Evolutionary conservation across 1,284 basidiomycete genomes (phyloP).

Genomic region (Sanghuangporus sanghuang): DNA sequence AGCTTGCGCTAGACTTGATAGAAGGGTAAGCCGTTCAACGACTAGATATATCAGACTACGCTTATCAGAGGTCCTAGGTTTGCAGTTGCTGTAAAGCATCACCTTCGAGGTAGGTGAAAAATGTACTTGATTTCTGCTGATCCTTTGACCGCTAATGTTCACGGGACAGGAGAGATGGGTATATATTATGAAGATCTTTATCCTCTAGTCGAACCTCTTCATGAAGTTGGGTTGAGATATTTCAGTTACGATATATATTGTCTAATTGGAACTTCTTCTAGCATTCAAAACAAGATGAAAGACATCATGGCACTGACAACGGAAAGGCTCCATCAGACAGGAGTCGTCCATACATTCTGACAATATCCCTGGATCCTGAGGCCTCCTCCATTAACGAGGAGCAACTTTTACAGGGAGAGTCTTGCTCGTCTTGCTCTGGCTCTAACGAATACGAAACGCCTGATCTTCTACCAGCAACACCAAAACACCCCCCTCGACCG

Average conservation of each 20-base stretch:
- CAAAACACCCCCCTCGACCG: neutral
- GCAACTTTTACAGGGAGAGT: slow-evolving; percentile 37
- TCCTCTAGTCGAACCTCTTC: slow-evolving; percentile 38
- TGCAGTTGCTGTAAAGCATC: slow-evolving; percentile 58
- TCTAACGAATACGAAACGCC: slow-evolving; percentile 9
- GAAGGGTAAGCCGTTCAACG: slow-evolving; percentile 40
- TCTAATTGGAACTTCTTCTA: neutral
- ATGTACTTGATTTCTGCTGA: neutral
- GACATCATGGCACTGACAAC: neutral
- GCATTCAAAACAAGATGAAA: neutral
- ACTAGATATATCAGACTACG: too few species aligned
- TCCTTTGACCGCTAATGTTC: neutral
- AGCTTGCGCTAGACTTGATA: slow-evolving; percentile 50
- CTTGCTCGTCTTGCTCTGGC: slow-evolving; percentile 17
- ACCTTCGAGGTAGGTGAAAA: slow-evolving; percentile 42
- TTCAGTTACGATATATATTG: neutral
- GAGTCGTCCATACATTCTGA: neutral
- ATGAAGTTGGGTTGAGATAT: slow-evolving; percentile 25
- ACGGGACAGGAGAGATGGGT: slow-evolving; percentile 39
- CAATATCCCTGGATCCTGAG: slow-evolving; percentile 24
- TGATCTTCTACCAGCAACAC: slow-evolving; percentile 17
- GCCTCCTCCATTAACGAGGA: slow-evolving; percentile 46
- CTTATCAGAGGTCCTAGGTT: slow-evolving; percentile 32
- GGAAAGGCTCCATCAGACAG: neutral
- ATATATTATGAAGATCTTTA: slow-evolving; percentile 60